These are phyloP conservation scores for Colletotrichum sansevieriae DNA, from an alignment of 2,329 filamentous ascomycete genomes.

Conservation along the genomic window DNA sequence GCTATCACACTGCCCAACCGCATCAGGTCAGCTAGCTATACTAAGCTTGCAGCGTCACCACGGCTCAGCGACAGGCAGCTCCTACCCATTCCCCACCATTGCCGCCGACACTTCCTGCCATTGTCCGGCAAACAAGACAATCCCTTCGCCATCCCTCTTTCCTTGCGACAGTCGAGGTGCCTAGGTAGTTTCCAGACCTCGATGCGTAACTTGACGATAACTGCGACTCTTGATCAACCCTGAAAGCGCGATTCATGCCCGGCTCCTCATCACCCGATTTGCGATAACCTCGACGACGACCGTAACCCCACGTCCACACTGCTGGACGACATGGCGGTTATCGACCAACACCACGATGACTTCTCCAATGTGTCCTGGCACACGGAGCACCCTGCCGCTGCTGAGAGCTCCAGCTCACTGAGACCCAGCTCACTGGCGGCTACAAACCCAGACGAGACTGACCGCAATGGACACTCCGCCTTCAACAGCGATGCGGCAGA, in stretches of 20 bases:
- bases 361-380: conserved; percentile 88
- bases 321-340: conserved; percentile 56
- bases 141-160: conserved; percentile 26
- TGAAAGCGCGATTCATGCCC: conserved; percentile 9
- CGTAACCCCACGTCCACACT: conserved; percentile 41
- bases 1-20: conserved; percentile 35
- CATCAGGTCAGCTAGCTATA: conserved; percentile 20
- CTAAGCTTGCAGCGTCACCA: conserved; percentile 37
- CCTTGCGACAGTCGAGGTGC: conserved; percentile 25
- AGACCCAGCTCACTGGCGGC: conserved; percentile 47
- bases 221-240: background rate
- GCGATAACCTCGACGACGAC: conserved; percentile 7
- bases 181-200: background rate
- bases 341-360: conserved; percentile 69
- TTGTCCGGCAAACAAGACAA: conserved; percentile 31
- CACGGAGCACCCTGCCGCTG: conserved; percentile 63
- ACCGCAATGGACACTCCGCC: conserved; percentile 54
- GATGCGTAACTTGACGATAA: background rate
- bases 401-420: conserved; percentile 48
- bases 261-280: conserved; percentile 2
- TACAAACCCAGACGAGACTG: conserved; percentile 39
- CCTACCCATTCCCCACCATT: conserved; percentile 37
- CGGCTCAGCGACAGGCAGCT: conserved; percentile 38
- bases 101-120: conserved; percentile 38
- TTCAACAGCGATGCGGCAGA: conserved; percentile 67